Conservation (phyloP, 2,329 filamentous ascomycete genomes). For the Volutella citrinella region DNA sequence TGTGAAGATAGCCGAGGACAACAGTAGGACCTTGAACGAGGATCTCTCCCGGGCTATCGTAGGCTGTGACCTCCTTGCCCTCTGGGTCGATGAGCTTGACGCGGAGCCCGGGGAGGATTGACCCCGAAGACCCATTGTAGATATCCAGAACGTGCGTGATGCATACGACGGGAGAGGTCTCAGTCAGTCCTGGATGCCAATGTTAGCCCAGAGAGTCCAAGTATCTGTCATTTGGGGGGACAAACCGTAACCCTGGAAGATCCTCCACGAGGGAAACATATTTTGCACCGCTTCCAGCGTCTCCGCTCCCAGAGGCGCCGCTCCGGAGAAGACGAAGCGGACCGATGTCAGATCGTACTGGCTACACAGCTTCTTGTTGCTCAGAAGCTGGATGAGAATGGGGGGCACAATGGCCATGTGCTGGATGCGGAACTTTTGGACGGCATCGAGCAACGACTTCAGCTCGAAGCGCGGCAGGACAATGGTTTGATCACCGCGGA, state of each 20-base stretch:
- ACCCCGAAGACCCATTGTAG: constrained; percentile 67
- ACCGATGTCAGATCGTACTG: constrained; percentile 72
- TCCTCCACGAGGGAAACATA: constrained; percentile 60
- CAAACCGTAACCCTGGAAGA: constrained; percentile 71
- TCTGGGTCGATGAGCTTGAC: constrained; percentile 64
- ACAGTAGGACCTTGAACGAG: constrained; percentile 74
- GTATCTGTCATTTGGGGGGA: fast-evolving
- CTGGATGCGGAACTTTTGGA: constrained; percentile 67
- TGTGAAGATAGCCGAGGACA: constrained; percentile 81
- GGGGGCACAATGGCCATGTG: constrained; percentile 71
- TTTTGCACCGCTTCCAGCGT: constrained; percentile 60
- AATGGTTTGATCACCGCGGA: constrained; percentile 70
- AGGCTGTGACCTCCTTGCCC: constrained; percentile 64
- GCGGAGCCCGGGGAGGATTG: constrained; percentile 59
- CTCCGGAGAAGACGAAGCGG: constrained; percentile 63
- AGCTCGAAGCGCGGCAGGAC: constrained; percentile 77
- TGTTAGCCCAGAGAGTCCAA: not conserved
- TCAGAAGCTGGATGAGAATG: constrained; percentile 71
- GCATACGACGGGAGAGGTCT: constrained; percentile 67
- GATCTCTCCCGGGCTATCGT: constrained; percentile 76
- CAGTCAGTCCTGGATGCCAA: constrained; percentile 59
- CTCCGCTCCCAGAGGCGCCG: constrained; percentile 70
- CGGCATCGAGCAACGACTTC: constrained; percentile 56
- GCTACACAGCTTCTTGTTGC: constrained; percentile 54
- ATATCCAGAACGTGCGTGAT: constrained; percentile 57